These are phyloP conservation scores for Colletotrichum zoysiae DNA, from an alignment of 2,329 filamentous ascomycete species.

Conservation along the genomic window DNA sequence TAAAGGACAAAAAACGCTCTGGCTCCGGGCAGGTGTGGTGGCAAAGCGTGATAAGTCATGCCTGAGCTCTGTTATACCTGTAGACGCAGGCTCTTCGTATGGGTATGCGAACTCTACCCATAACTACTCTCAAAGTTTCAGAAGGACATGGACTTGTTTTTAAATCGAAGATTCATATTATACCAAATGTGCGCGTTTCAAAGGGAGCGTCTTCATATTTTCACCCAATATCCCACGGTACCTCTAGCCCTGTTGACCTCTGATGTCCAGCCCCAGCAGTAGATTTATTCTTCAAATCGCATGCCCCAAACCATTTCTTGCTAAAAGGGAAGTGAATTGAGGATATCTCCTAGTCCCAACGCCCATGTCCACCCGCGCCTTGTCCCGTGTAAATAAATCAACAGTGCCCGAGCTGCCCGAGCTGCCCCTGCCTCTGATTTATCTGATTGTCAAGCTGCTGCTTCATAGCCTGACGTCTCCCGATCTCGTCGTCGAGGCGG, in stretches of 20 bases:
- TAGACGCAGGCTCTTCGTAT: too few species aligned
- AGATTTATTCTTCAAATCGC: background rate
- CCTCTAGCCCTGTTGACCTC: background rate
- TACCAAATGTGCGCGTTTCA: too few species aligned
- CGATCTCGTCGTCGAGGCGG: constrained; percentile 41
- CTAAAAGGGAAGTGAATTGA: background rate
- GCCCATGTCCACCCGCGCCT: background rate
- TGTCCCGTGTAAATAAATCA: background rate
- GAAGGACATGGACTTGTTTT: background rate
- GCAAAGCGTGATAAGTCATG: too few species aligned
- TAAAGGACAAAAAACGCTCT: too few species aligned
- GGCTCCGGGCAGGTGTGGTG: too few species aligned
- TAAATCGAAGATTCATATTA: background rate
- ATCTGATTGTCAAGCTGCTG: constrained; percentile 25
- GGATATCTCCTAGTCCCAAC: background rate
- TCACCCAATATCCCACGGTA: background rate
- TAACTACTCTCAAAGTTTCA: too few species aligned
- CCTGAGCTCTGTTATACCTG: too few species aligned
- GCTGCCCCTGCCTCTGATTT: background rate
- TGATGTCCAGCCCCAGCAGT: background rate
- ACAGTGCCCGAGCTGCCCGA: background rate
- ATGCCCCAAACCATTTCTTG: background rate
- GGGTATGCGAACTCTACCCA: background rate
- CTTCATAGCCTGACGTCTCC: constrained; percentile 25
- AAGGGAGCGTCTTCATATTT: background rate